Base-by-base conservation (phyloP, 768 basidiomycete species). In the Fistulinella prunicolor region DNA sequence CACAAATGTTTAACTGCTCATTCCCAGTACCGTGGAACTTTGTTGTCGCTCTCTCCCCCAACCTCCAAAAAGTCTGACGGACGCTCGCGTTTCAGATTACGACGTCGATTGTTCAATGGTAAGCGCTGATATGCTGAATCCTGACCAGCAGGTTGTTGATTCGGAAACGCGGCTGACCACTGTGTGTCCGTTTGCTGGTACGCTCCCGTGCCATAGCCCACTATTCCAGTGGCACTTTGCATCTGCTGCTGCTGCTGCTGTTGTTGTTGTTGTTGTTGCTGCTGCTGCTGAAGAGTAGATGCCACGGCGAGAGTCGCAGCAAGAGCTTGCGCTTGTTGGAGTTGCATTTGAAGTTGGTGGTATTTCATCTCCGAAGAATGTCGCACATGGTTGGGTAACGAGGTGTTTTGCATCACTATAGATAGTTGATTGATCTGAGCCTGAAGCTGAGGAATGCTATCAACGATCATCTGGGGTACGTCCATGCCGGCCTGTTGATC, bases 51-150 rank as follows among this genome's bases (percentile, higher is more conserved):
- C 49, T 83, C 82, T 13, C 75, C 78, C 3, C 80, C 80, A 2
- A 89, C 76, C 58, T 91, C 89, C 59, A 89, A 65, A 60, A 92
- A 92, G 67, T 93, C 90, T 4, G 86, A 84, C 2, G 89, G 89
- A 38, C 89, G 73, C 24, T 92, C 90, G 9, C 89, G 78, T 68
- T 93, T 91, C 55, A 88, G 59, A 56, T 82, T 82, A 60, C 86
- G 73, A 44, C 89, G 77, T 49, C 89, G 76, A 58, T 88, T 89
- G 59, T 91, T 92, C 45, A 93, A 69, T 24, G 89, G 89, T 41
- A 90, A 61, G 29, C 90, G 76, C 64, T 93, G 90, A 63, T 93
- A 92, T n/a, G 89, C 86, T 6, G 89, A 91, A 53, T 92, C 89
- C 60, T 83, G 81, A 6, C 76, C 75, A 42, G 77, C 76, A 24